Evolutionary conservation across 495 filamentous ascomycete genomes (phyloP), one percentile per base, ranked within the genome.

Genomic region (Aspergillus bertholletiae): DNA sequence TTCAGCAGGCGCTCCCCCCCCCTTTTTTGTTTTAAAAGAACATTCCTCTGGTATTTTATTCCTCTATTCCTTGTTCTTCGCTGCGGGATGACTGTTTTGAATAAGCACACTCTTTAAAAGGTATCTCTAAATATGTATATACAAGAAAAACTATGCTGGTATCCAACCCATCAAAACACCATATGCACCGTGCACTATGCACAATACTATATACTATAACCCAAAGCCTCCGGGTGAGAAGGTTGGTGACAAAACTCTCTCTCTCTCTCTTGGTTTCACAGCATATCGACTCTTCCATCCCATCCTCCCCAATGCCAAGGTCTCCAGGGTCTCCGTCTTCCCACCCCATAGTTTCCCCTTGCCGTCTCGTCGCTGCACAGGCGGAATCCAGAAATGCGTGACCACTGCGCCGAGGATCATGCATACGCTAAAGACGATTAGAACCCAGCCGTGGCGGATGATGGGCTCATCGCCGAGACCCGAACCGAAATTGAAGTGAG

Each of bases 331-430:
- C 56, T 73, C 73, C 7, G 70, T 67, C 52, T 68, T 66, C 11
- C 72, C 71, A 11, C 72, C 72, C 69, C 72, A 75, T 17, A 74
- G 48, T 51, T 66, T 54, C 17, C 64, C 61, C 9, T 49, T 49
- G 2, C 62, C 62, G 35, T 65, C 59, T 32, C 45, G 46, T n/a
- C 69, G 57, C 51, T 74, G 72, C 13, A 73, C 55, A 1, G 71
- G 54, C 7, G 75, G 75, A 37, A 78, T 74, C 67, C 68, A 76
- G 55, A 73, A 69, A 55, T 76, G 73, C 20, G 76, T 77, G 3
- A 78, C 68, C 2, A 49, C 60, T 2, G 74, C 73, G 8, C 76
- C 76, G n/a, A 77, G 24, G 7, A 78, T 55, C 76, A 79, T 79
- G 23, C 72, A 77, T 7, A 59, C 70, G 49, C 69, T 71, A 52